These are phyloP conservation scores for Calonectria pseudoreteaudii DNA, from an alignment of 2,329 filamentous ascomycete genomes.

Conservation along the genomic window DNA sequence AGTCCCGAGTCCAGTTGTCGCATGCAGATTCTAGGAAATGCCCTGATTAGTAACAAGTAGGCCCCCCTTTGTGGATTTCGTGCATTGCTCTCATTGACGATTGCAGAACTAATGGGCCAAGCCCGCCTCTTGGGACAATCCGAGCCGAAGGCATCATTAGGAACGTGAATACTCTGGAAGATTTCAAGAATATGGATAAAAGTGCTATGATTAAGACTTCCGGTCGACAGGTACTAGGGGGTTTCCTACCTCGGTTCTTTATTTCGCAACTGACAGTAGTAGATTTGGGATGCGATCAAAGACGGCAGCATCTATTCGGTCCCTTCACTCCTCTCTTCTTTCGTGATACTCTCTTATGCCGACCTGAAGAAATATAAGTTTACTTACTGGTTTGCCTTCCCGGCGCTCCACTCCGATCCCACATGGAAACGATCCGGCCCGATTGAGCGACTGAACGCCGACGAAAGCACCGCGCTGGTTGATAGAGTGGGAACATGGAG, in stretches of 20 bases:
- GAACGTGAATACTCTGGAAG: slow-evolving; percentile 96
- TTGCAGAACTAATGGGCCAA: slow-evolving; percentile 52
- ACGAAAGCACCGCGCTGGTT: slow-evolving; percentile 83
- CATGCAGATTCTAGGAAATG: slow-evolving; percentile 91
- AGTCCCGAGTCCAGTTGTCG: slow-evolving; percentile 81
- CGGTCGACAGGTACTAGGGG: slow-evolving; percentile 76
- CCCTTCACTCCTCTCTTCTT: slow-evolving; percentile 90
- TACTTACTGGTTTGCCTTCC: slow-evolving; percentile 98
- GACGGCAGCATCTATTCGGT: slow-evolving; percentile 97
- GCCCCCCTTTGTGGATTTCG: slow-evolving; percentile 49
- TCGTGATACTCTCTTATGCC: slow-evolving; percentile 90
- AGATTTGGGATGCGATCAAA: slow-evolving; percentile 98
- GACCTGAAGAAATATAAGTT: slow-evolving; percentile 98
- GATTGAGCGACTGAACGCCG: slow-evolving; percentile 66
- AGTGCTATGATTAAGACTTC: slow-evolving; percentile 80
- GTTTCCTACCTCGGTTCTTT: neutral
- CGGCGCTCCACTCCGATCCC: slow-evolving; percentile 89
- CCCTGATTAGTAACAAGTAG: slow-evolving; percentile 85
- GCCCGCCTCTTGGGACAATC: slow-evolving; percentile 76
- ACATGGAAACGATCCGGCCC: slow-evolving; percentile 76
- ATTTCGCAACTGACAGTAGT: slow-evolving; percentile 32
- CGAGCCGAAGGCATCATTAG: slow-evolving; percentile 94
- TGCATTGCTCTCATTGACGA: slow-evolving; percentile 34
- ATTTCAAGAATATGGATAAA: slow-evolving; percentile 89
- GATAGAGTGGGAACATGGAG: slow-evolving; percentile 90